phyloP scores from a whole-genome alignment of 768 basidiomycete genomes.

The Galerina sulciceps region DNA sequence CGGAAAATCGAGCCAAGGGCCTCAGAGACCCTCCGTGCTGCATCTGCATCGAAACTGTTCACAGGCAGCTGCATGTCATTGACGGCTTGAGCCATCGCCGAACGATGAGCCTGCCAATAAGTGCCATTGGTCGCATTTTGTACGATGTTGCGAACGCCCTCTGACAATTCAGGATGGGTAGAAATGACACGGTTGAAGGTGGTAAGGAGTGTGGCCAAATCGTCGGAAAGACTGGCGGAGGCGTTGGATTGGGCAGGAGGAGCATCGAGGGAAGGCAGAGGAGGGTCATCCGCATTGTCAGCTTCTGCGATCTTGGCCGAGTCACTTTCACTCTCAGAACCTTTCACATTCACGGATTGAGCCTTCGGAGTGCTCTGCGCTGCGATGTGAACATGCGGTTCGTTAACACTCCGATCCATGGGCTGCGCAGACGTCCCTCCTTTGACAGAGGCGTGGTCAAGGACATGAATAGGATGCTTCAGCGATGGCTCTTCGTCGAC shows the following conservation, averaged over 20 bases:
- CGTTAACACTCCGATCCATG: neutral
- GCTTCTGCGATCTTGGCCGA: neutral
- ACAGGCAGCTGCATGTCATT: conserved; percentile 55
- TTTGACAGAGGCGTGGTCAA: conserved; percentile 36
- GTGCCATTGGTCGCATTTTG: conserved; percentile 64
- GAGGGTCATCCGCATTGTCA: conserved; percentile 38
- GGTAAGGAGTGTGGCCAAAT: conserved; percentile 65
- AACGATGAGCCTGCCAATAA: conserved; percentile 72
- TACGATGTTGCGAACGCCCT: conserved; percentile 66
- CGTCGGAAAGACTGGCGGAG: conserved; percentile 56
- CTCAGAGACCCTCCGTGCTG: conserved; percentile 64
- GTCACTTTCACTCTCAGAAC: neutral
- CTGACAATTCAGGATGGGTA: conserved; percentile 73
- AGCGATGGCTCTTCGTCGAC: conserved; percentile 47
- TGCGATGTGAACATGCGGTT: conserved; percentile 13
- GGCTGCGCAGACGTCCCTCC: neutral
- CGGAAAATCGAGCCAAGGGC: conserved; percentile 64
- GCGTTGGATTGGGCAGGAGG: conserved; percentile 42
- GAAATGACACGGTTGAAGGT: conserved; percentile 58
- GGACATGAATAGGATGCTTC: conserved; percentile 69
- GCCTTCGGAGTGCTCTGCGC: conserved; percentile 44
- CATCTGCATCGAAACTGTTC: conserved; percentile 63
- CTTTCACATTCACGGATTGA: conserved; percentile 17
- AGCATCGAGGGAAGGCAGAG: conserved; percentile 31
- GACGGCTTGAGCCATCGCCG: conserved; percentile 60